A percentile compares a stretch with the other conserved stretches of the same genome.
phyloP scores from a whole-genome alignment of 306 rosid species.

The Cucumis hystrix region DNA sequence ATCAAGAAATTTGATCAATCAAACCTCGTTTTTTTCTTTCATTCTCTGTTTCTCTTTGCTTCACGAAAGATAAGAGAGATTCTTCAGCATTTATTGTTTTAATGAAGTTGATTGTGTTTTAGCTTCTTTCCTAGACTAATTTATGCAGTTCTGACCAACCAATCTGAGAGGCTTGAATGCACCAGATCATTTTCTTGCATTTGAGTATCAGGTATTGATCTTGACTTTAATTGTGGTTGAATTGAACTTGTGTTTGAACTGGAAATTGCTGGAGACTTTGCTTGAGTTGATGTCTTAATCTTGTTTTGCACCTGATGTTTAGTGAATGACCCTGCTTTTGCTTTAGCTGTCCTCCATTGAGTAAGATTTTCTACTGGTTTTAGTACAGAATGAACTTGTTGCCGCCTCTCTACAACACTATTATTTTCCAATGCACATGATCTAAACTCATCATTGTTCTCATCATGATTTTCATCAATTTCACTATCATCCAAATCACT shows the following conservation, averaged over 20 bases:
- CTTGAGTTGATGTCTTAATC: constrained; percentile 23
- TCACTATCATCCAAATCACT: constrained; percentile 37
- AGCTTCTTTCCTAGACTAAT: background rate
- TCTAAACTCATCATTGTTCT: constrained; percentile 14
- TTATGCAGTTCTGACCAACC: constrained; percentile 22
- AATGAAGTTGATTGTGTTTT: background rate
- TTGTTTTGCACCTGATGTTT: constrained; percentile 52
- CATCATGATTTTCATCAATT: constrained; percentile 20
- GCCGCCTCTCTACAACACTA: constrained; percentile 10
- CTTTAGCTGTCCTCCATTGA: constrained; percentile 87
- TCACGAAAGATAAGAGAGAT: background rate
- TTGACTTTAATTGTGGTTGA: constrained; percentile 14
- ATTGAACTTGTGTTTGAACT: constrained; percentile 16
- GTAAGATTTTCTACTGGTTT: constrained; percentile 64
- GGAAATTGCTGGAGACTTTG: constrained; percentile 5
- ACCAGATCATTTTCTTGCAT: constrained; percentile 44
- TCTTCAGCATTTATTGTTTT: background rate
- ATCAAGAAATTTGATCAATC: background rate
- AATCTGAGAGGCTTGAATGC: constrained; percentile 69
- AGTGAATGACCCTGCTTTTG: constrained; percentile 34
- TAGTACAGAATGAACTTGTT: constrained; percentile 40
- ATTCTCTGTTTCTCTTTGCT: background rate
- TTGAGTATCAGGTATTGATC: constrained; percentile 36
- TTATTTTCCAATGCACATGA: background rate
- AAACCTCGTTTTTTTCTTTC: background rate